Conservation (phyloP, 352 stramenopile genomes). For the Pythium volutum region DNA sequence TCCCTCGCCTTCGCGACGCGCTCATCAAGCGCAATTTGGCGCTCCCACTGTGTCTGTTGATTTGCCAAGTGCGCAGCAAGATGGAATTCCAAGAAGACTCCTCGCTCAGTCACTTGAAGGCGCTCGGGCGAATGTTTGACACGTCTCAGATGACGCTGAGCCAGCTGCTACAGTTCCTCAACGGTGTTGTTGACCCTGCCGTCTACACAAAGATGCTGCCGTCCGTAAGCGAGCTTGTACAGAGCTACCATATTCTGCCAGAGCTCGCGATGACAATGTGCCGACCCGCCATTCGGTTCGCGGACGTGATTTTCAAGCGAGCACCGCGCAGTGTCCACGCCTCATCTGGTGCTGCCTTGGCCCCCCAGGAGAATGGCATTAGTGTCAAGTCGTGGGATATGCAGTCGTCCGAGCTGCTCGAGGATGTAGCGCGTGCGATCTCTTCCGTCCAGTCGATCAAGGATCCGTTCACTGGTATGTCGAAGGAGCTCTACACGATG, state of each 20-base stretch:
- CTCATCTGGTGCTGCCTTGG: conserved; percentile 13
- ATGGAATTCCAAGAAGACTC: conserved; percentile 80
- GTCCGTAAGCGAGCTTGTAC: conserved; percentile 53
- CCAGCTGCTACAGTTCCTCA: conserved; percentile 84
- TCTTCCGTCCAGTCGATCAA: conserved; percentile 24
- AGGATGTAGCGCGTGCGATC: conserved; percentile 55
- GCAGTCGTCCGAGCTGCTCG: conserved; percentile 50
- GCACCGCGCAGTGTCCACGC: conserved; percentile 64
- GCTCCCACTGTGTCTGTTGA: conserved; percentile 71
- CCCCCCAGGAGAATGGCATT: conserved; percentile 14
- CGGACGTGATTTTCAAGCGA: conserved; percentile 62
- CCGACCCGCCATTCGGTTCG: conserved; percentile 71
- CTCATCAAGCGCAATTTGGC: conserved; percentile 79
- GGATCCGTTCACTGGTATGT: conserved; percentile 63
- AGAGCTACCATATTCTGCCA: conserved; percentile 68
- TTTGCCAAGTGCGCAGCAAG: conserved; percentile 82
- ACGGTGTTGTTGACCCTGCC: conserved; percentile 62
- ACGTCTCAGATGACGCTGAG: conserved; percentile 84
- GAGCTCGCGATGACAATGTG: conserved; percentile 80
- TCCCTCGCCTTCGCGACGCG: conserved; percentile 77
- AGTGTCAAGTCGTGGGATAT: conserved; percentile 53
- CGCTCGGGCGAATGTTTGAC: conserved; percentile 77
- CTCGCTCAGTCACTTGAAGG: conserved; percentile 61
- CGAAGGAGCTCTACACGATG: conserved; percentile 72
- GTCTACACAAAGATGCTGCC: conserved; percentile 76